phyloP scores from a whole-genome alignment of 2,329 filamentous ascomycete species.

The Ascochyta pisi region DNA sequence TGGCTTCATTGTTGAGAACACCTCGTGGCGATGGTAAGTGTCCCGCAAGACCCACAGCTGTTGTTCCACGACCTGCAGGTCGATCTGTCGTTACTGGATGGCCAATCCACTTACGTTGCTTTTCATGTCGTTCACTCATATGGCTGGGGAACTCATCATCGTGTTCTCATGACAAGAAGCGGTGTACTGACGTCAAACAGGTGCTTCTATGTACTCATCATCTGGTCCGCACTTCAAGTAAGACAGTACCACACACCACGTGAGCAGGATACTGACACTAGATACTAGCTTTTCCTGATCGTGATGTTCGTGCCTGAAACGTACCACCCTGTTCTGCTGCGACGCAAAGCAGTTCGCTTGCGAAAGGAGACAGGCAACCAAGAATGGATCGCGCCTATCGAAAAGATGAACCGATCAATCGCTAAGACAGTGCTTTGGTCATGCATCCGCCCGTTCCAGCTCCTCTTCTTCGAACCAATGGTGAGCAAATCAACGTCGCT shows the following conservation, averaged over 20 bases:
- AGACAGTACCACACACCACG: slow-evolving; percentile 27
- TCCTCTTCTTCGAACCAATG: slow-evolving; percentile 85
- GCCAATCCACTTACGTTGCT: slow-evolving; percentile 3
- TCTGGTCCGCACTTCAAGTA: slow-evolving; percentile 70
- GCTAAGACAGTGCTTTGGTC: slow-evolving; percentile 57
- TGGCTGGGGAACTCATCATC: background rate
- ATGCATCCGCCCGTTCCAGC: slow-evolving; percentile 73
- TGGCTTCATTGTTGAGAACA: slow-evolving; percentile 82
- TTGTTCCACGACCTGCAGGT: slow-evolving; percentile 12
- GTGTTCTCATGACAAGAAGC: slow-evolving; percentile 18
- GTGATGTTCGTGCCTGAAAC: slow-evolving; percentile 83
- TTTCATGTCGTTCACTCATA: slow-evolving; percentile 14
- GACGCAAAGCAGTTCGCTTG: slow-evolving; percentile 72
- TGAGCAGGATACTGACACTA: slow-evolving; percentile 24
- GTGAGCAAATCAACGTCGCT: slow-evolving; percentile 27
- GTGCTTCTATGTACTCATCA: slow-evolving; percentile 76
- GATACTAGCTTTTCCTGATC: slow-evolving; percentile 66
- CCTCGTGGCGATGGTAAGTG: slow-evolving; percentile 63
- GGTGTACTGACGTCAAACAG: slow-evolving; percentile 38
- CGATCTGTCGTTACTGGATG: slow-evolving; percentile 5
- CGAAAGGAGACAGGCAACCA: slow-evolving; percentile 80
- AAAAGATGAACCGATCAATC: slow-evolving; percentile 74
- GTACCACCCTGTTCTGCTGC: slow-evolving; percentile 75
- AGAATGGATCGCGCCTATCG: slow-evolving; percentile 77
- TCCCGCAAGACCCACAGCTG: slow-evolving; percentile 13